These are phyloP conservation scores for Allium sativum DNA, from an alignment of 106 monocot species.

Conservation along the genomic window DNA sequence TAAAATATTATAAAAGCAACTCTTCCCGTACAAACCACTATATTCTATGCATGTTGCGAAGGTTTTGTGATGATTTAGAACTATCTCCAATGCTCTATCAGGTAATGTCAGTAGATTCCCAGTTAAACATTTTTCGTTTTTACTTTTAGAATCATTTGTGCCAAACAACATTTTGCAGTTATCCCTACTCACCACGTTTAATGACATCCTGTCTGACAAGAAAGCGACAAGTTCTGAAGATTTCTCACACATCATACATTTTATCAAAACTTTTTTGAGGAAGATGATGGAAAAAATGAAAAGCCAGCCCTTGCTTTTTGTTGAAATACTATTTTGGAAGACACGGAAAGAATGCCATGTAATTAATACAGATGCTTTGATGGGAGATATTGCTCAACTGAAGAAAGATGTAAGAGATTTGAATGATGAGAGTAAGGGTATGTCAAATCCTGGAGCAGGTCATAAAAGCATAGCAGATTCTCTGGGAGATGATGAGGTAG, in stretches of 20 bases:
- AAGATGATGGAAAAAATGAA: conserved; percentile 75
- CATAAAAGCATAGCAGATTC: conserved; percentile 75
- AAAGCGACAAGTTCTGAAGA: conserved; percentile 41
- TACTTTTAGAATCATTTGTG: no score
- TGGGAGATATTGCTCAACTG: conserved; percentile 31
- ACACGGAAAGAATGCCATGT: conserved; percentile 84
- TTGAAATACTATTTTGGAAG: conserved; percentile 93
- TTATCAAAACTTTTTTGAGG: conserved; percentile 67
- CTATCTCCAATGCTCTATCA: conserved; percentile 87
- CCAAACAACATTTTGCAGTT: conserved; percentile 38
- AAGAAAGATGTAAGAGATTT: conserved; percentile 31
- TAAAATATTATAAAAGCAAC: conserved; percentile 76
- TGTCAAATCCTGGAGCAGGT: conserved; percentile 11
- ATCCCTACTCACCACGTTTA: conserved; percentile 64
- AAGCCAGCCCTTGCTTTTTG: conserved; percentile 81
- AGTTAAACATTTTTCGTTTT: no score
- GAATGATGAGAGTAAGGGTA: conserved; percentile 15
- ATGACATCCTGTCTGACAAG: conserved; percentile 63
- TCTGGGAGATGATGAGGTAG: conserved; percentile 96
- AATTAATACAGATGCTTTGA: conserved; percentile 67
- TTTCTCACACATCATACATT: conserved; percentile 45
- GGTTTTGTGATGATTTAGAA: conserved; percentile 82
- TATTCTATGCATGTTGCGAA: conserved; percentile 61
- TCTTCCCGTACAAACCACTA: conserved; percentile 74
- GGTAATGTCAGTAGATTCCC: conserved; percentile 28